These are phyloP conservation scores for Talaromyces sp. DNA, from an alignment of 2,329 filamentous ascomycete genomes.

Conservation along the genomic window DNA sequence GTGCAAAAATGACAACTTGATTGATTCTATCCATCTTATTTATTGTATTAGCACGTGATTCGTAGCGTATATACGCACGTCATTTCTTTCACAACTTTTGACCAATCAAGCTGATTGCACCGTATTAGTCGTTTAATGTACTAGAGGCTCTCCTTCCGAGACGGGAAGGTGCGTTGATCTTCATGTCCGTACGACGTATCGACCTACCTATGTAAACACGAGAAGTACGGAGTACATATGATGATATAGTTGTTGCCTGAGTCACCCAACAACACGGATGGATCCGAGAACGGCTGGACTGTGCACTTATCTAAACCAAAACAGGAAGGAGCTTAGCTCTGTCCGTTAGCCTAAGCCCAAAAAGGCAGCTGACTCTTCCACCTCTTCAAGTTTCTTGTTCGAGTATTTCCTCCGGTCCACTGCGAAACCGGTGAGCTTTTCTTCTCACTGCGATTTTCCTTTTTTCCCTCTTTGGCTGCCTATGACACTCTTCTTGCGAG, in stretches of 20 bases:
- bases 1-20: no score
- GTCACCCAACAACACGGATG: neutral
- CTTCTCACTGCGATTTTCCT: neutral
- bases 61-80: no score
- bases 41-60: no score
- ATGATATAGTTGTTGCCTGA: neutral
- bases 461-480: neutral
- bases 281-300: neutral
- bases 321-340: neutral
- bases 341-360: neutral
- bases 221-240: no score
- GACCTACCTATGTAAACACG: no score
- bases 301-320: neutral
- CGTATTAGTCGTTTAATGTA: neutral
- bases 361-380: slow-evolving; percentile 6
- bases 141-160: no score
- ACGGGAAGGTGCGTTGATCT: no score
- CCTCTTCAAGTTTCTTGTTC: neutral
- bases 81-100: no score
- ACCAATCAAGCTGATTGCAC: no score
- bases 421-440: neutral
- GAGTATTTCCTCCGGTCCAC: slow-evolving; percentile 3
- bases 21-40: no score
- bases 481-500: neutral
- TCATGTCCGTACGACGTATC: no score